phyloP scores from a whole-genome alignment of 345 rosid species.

The Aurinia saxatilis region DNA sequence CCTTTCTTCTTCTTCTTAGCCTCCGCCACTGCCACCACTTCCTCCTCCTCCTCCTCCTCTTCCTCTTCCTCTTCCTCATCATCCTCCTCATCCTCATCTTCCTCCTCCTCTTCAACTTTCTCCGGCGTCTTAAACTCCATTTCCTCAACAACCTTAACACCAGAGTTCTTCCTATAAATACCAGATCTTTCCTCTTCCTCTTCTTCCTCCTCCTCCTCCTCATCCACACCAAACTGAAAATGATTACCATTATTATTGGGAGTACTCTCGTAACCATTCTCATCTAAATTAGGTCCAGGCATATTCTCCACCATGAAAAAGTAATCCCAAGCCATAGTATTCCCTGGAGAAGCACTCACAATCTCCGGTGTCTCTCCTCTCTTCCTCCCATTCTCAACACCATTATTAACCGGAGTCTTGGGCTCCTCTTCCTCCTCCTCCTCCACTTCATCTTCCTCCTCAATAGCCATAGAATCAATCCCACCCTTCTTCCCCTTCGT shows the following conservation, averaged over 20 bases:
- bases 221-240: conserved; percentile 19
- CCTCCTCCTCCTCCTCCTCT: background rate
- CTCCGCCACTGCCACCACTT: conserved; percentile 21
- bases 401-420: conserved; percentile 26
- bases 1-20: conserved; percentile 26
- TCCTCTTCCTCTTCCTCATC: background rate
- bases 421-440: conserved; percentile 23
- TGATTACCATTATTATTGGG: conserved; percentile 4
- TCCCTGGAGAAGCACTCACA: conserved; percentile 33
- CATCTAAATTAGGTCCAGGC: conserved; percentile 50
- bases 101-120: conserved; percentile 29
- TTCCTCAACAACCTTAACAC: conserved; percentile 20
- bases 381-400: too few relatives aligned
- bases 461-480: conserved; percentile 42
- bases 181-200: conserved; percentile 17
- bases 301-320: conserved; percentile 56
- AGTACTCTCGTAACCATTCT: conserved; percentile 18
- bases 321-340: conserved; percentile 56
- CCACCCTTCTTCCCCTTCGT: conserved; percentile 37
- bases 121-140: conserved; percentile 58
- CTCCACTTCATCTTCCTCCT: conserved; percentile 44
- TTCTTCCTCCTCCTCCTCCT: conserved; percentile 16
- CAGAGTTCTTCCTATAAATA: background rate
- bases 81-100: background rate
- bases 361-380: conserved; percentile 35